phyloP scores from a whole-genome alignment of 2,329 filamentous ascomycete genomes.

The Lecanicillium sp. region DNA sequence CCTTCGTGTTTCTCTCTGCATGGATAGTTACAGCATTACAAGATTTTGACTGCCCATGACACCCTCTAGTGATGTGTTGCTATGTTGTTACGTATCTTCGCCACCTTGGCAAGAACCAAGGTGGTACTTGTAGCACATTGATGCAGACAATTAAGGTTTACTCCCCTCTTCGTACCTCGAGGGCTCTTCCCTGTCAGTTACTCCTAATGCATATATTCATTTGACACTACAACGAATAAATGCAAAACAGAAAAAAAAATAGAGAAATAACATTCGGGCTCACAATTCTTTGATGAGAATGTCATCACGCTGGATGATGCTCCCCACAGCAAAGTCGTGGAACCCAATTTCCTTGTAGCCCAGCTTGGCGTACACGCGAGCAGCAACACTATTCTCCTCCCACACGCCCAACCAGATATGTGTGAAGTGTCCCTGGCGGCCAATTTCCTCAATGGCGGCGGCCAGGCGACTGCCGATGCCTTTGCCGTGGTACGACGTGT shows the following conservation, averaged over 20 bases:
- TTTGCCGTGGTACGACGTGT: constrained; percentile 27
- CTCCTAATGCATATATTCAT: background rate
- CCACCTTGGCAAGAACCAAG: no score
- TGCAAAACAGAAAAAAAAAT: background rate
- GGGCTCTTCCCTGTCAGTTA: no score
- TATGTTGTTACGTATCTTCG: no score
- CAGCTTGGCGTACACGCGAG: constrained; percentile 33
- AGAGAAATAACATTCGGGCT: background rate
- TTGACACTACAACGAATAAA: background rate
- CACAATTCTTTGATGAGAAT: constrained; percentile 32
- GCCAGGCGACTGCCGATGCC: constrained; percentile 33
- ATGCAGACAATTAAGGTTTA: no score
- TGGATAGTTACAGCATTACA: no score
- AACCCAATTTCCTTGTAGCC: constrained; percentile 34
- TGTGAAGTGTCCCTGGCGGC: constrained; percentile 30
- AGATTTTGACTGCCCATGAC: no score
- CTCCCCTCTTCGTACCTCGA: no score
- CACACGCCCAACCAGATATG: constrained; percentile 43
- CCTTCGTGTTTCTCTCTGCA: background rate
- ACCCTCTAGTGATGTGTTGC: no score
- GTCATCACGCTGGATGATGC: constrained; percentile 35
- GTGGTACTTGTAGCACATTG: no score
- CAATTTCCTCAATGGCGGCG: constrained; percentile 25
- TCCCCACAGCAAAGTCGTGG: constrained; percentile 37
- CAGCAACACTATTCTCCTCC: constrained; percentile 37